Evolutionary conservation across 106 monocot species (phyloP), one percentile per base, ranked within the genome.

Genomic region (Acorus gramineus): DNA sequence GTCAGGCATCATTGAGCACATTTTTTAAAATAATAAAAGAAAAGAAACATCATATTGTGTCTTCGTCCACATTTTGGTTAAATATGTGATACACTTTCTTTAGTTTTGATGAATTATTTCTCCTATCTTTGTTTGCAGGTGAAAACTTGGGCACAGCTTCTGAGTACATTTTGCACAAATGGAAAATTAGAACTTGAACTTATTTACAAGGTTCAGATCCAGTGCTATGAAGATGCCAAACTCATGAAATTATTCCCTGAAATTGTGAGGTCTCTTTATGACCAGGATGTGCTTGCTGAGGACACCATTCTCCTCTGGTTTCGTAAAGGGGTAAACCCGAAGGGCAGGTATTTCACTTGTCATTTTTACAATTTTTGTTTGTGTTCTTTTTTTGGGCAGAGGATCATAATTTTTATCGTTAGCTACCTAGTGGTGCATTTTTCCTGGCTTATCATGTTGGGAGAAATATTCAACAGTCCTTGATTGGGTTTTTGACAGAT

Each of bases 231-330:
- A 65, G 94, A 95, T 80, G 86, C 90, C n/a, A 95, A 95, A 67
- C 70, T 95, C 68, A 95, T 90, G 86, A 95, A 90, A 80, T 55
- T 95, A 63, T 95, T 95, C 73, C 94, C 94, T 49, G 94, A 95
- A 72, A 90, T 95, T 45, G 72, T 95, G 13, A 86, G 94, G 54
- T 86, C 94, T 59, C 83, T 95, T n/a, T 95, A 95, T 76, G 94
- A 95, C 2, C 94, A 80, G 71, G 94, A 95, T 86, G 94, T 95
- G 49, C 80, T 95, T 59, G 94, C 94, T 61, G 94, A 95, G 78
- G 94, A 95, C 61, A 95, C 94, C n/a, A 86, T 95, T 68, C 86
- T 95, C 62, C 80, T 82, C 70, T 95, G 94, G 94, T 89, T 95
- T 59, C 90, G 82, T 6, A 95, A 90, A 72, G 94, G 94, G 46